A percentile compares a stretch with the other conserved stretches of the same genome.
These are phyloP conservation scores for Helianthus annuus DNA, from an alignment of 129 eudicot genomes.

Conservation along the genomic window DNA sequence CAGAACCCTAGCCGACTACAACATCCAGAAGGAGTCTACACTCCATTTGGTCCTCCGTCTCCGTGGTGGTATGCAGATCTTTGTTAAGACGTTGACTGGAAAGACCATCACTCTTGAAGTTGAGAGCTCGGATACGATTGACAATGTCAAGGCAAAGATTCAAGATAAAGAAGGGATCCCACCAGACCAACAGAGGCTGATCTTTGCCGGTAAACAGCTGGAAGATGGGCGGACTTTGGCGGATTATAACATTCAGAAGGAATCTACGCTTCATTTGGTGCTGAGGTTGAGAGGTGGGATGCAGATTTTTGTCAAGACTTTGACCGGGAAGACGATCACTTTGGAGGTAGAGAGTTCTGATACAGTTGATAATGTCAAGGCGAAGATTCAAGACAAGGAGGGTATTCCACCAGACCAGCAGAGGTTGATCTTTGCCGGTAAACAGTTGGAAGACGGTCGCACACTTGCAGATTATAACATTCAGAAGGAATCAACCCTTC, in stretches of 20 bases:
- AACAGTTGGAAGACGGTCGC: not conserved
- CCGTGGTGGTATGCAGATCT: conserved; percentile 45
- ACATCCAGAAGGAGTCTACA: conserved; percentile 44
- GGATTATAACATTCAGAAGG: conserved; percentile 16
- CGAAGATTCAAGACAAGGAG: not conserved
- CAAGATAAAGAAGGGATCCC: conserved; percentile 1
- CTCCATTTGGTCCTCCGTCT: conserved; percentile 41
- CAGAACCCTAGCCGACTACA: conserved; percentile 39
- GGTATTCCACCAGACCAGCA: not conserved
- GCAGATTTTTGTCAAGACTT: not conserved
- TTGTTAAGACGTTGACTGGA: conserved; percentile 40
- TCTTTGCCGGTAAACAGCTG: not conserved
- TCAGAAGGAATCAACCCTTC: not conserved
- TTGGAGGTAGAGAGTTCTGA: not conserved
- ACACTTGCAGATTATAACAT: not conserved
- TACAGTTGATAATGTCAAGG: not conserved
- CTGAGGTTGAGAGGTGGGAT: conserved; percentile 51
- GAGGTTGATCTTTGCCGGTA: not conserved
- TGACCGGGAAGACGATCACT: not conserved
- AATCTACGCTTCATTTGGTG: conserved; percentile 21
- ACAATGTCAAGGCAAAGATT: not conserved
- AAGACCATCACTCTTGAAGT: conserved; percentile 18
- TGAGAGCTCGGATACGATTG: not conserved
- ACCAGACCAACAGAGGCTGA: not conserved
- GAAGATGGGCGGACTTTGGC: conserved; percentile 1